Evolutionary conservation across 2,329 filamentous ascomycete genomes (phyloP).

Genomic region (Lachnellula arida): DNA sequence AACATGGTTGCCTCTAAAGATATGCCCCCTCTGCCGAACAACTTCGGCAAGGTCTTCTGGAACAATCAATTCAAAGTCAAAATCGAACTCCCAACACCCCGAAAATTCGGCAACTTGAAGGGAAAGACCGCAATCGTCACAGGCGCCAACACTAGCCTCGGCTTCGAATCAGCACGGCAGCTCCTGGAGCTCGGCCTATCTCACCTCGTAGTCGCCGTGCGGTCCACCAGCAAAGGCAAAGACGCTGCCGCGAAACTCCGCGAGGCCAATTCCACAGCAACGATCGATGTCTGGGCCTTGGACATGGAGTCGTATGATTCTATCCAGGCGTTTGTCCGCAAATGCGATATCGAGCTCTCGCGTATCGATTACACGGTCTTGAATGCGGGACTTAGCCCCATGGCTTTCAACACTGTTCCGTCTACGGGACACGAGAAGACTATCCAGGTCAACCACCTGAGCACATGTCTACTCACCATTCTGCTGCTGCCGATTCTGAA

Average conservation of each 20-base stretch:
- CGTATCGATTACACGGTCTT: conserved; percentile 42
- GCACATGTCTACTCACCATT: conserved; percentile 24
- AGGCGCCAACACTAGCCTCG: conserved; percentile 44
- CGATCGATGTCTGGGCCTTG: conserved; percentile 45
- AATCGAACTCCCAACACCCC: not conserved
- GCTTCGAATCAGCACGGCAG: conserved; percentile 38
- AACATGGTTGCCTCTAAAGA: not conserved
- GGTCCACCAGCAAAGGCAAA: conserved; percentile 40
- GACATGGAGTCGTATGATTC: conserved; percentile 45
- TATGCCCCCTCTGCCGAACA: not conserved
- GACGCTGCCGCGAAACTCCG: conserved; percentile 35
- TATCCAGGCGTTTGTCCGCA: conserved; percentile 38
- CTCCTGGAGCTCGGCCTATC: conserved; percentile 38
- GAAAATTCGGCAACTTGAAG: conserved; percentile 20
- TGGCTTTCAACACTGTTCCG: conserved; percentile 11
- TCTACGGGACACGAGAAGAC: conserved; percentile 37
- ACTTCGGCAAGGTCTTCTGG: not conserved
- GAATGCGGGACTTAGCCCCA: conserved; percentile 37
- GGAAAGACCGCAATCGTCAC: conserved; percentile 44
- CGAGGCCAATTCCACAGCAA: conserved; percentile 30
- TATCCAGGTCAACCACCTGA: conserved; percentile 35
- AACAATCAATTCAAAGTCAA: not conserved
- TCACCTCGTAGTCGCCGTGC: conserved; percentile 44
- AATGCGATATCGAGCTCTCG: conserved; percentile 31
- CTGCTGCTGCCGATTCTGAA: conserved; percentile 29